Conservation (phyloP, 148 eudicot species). For the Vaccinium vitisidaea region DNA sequence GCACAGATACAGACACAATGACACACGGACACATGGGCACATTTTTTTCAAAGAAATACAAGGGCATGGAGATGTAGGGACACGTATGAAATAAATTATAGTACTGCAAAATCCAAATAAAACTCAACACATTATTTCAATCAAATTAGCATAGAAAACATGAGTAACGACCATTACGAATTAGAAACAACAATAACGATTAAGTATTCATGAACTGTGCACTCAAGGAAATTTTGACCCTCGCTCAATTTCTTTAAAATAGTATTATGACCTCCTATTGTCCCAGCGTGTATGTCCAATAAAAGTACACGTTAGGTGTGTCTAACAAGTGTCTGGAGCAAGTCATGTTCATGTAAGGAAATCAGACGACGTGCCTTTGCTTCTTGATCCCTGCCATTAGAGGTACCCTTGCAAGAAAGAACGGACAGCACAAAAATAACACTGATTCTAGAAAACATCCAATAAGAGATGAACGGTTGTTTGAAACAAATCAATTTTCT, state of each 20-base stretch:
- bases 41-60: neutral
- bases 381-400: neutral
- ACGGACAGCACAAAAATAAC: neutral
- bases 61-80: neutral
- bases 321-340: neutral
- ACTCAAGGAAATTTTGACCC: neutral
- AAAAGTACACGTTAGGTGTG: neutral
- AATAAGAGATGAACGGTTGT: neutral
- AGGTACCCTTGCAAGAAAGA: neutral
- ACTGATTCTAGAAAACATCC: neutral
- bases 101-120: neutral
- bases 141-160: neutral
- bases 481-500: neutral
- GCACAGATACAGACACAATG: neutral
- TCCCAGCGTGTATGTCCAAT: neutral
- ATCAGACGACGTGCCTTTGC: neutral
- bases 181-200: neutral
- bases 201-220: neutral
- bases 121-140: neutral
- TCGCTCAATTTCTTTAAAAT: neutral
- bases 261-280: neutral
- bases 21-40: neutral
- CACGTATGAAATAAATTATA: neutral
- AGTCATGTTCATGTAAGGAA: neutral
- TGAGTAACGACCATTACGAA: neutral